Conservation (phyloP, 140 eudicot species). For the Senecio squalidus region DNA sequence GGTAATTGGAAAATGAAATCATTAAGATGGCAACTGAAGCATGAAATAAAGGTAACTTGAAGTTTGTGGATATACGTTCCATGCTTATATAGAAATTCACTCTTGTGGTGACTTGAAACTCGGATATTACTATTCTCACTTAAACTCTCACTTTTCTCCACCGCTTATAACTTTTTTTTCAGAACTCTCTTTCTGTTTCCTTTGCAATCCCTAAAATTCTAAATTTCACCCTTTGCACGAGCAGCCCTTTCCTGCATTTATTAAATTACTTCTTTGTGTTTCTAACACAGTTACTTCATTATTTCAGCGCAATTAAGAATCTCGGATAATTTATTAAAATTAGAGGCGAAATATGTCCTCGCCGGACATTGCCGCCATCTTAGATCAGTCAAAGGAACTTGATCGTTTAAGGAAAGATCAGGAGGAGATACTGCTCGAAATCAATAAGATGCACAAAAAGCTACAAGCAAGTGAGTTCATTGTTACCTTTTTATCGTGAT, state of each 20-base stretch:
- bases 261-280: conserved; percentile 7
- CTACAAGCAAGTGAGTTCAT: conserved; percentile 55
- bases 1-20: conserved; percentile 10
- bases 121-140: background rate
- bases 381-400: conserved; percentile 84
- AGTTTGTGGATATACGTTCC: too few relatives aligned
- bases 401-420: conserved; percentile 92
- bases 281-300: background rate
- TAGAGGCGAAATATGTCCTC: conserved; percentile 52
- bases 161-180: background rate
- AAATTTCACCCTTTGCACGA: background rate
- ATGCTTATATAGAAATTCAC: background rate
- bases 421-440: conserved; percentile 65
- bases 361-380: conserved; percentile 54
- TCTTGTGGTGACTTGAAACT: background rate
- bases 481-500: background rate
- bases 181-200: background rate
- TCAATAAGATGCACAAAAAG: conserved; percentile 87
- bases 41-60: conserved; percentile 2
- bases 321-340: conserved; percentile 8
- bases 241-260: background rate
- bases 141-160: background rate
- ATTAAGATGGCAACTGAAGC: background rate
- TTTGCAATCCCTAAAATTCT: conserved; percentile 2
- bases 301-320: conserved; percentile 9